Evolutionary conservation across 805 yeast genomes (phyloP).

Genomic region (Monosporozyma aquatica): DNA sequence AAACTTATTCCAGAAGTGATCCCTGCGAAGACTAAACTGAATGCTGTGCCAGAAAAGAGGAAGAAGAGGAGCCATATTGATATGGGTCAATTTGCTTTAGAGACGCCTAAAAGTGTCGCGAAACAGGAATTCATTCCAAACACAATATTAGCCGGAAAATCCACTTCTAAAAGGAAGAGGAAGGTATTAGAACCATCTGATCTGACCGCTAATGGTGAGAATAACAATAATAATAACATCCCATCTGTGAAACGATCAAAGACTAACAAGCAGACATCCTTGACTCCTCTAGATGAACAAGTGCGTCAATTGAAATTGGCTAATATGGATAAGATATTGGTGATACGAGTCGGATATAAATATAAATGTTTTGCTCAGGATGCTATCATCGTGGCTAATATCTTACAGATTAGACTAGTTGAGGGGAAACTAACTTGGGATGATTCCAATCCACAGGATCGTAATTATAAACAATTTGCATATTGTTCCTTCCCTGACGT

Average conservation of each 20-base stretch:
- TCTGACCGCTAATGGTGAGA: background rate
- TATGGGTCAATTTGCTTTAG: background rate
- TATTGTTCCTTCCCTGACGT: slow-evolving; percentile 80
- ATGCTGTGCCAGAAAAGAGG: background rate
- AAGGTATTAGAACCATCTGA: background rate
- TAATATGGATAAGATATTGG: slow-evolving; percentile 60
- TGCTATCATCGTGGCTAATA: slow-evolving; percentile 58
- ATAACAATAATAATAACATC: no score
- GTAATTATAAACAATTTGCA: slow-evolving; percentile 51
- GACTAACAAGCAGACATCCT: no score
- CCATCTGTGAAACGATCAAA: no score
- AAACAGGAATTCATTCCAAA: no score
- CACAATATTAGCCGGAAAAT: slow-evolving; percentile 4
- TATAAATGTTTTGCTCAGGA: slow-evolving; percentile 81
- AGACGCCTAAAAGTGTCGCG: background rate
- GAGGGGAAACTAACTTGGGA: slow-evolving; percentile 57
- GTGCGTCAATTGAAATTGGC: slow-evolving; percentile 52
- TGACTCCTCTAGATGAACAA: slow-evolving; percentile 79
- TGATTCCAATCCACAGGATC: slow-evolving; percentile 41
- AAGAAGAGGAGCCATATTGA: no score
- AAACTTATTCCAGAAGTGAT: no score
- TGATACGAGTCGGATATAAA: slow-evolving; percentile 87
- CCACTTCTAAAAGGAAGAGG: background rate
- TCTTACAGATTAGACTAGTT: slow-evolving; percentile 60
- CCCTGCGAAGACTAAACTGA: background rate